Conservation (phyloP, 2,329 filamentous ascomycete species). For the Raffaelea deltoideospora region DNA sequence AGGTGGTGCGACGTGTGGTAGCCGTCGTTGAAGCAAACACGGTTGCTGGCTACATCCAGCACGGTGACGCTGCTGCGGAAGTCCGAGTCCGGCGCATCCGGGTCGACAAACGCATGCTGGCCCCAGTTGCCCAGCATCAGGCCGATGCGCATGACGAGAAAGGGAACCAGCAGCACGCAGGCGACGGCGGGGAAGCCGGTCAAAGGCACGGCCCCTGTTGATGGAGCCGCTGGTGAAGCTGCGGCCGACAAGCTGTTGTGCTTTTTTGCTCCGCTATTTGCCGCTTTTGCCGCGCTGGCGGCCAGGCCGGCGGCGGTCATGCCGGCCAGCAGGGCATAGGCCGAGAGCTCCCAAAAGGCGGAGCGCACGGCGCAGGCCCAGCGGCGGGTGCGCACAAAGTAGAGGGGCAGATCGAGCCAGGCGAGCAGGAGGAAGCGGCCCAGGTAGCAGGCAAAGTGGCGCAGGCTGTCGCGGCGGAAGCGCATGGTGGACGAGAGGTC, state of each 20-base stretch:
- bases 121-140: conserved; percentile 78
- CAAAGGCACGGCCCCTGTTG: no score
- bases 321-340: conserved; percentile 35
- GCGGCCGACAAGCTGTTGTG: conserved; percentile 20
- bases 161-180: conserved; percentile 52
- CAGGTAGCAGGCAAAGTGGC: conserved; percentile 56
- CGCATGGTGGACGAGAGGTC: conserved; percentile 64
- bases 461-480: conserved; percentile 55
- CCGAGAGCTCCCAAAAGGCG: conserved; percentile 44
- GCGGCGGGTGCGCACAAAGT: conserved; percentile 54
- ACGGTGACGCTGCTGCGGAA: conserved; percentile 67
- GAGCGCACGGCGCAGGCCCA: conserved; percentile 35
- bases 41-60: conserved; percentile 65
- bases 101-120: conserved; percentile 69
- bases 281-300: no score
- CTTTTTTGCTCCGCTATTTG: no score
- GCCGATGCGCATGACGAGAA: conserved; percentile 50
- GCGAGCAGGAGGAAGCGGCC: conserved; percentile 58
- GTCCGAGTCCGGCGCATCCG: conserved; percentile 59
- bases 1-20: conserved; percentile 73
- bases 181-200: conserved; percentile 42
- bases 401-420: conserved; percentile 61
- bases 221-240: no score
- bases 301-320: conserved; percentile 13
- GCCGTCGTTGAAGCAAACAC: conserved; percentile 70